These are phyloP conservation scores for Rubia occidens DNA, from an alignment of 305 asterid species.

Conservation along the genomic window DNA sequence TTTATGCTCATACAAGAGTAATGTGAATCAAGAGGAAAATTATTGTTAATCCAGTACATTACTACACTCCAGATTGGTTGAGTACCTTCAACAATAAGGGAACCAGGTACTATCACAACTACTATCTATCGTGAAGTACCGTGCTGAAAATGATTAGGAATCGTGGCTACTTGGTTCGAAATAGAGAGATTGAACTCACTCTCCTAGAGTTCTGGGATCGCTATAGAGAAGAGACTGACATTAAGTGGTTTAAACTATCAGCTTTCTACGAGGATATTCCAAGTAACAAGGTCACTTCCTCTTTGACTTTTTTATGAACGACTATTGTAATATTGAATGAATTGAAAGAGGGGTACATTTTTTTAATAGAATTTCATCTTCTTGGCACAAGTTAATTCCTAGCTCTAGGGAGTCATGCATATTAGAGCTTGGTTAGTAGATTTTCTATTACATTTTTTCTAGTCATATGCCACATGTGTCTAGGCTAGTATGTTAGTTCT, in stretches of 20 bases:
- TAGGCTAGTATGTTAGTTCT: no score
- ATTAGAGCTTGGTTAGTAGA: no score
- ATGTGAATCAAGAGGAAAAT: no score
- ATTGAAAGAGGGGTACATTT: neutral
- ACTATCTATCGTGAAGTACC: conserved; percentile 67
- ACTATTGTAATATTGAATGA: neutral
- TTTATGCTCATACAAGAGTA: no score
- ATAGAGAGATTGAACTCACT: conserved; percentile 46
- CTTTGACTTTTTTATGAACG: no score
- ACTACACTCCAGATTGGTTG: conserved; percentile 27
- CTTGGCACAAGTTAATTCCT: no score
- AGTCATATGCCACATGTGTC: no score
- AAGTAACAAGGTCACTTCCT: conserved; percentile 23
- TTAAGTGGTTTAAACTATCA: conserved; percentile 33
- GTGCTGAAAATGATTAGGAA: conserved; percentile 85
- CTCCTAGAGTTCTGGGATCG: conserved; percentile 50
- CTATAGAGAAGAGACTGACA: conserved; percentile 43
- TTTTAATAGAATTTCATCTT: neutral
- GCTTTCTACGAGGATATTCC: conserved; percentile 34
- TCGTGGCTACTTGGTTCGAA: conserved; percentile 75
- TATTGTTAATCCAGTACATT: no score
- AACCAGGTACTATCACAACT: conserved; percentile 56
- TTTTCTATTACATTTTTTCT: no score
- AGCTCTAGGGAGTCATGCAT: no score
- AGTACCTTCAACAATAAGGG: conserved; percentile 48